A percentile compares a stretch with the other conserved stretches of the same genome.
Evolutionary conservation across 345 rosid species (phyloP).

Genomic region (Nasturtium officinale): DNA sequence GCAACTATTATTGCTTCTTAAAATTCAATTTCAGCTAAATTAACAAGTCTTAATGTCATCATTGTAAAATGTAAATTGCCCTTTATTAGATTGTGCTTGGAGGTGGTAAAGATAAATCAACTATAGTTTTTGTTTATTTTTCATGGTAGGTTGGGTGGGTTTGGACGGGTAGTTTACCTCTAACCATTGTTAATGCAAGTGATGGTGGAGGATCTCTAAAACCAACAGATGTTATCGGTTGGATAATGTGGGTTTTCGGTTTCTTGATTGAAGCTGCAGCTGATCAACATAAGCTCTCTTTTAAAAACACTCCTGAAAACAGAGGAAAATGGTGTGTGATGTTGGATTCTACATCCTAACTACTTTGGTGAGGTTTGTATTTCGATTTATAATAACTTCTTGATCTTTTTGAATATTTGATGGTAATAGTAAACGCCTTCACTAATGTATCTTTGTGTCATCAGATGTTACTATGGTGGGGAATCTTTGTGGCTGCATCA

Average conservation of each 20-base stretch:
- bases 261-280: constrained; percentile 67
- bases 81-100: no score
- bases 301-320: constrained; percentile 78
- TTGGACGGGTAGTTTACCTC: constrained; percentile 90
- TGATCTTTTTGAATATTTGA: not conserved
- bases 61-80: no score
- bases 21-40: no score
- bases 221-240: constrained; percentile 71
- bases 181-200: constrained; percentile 82
- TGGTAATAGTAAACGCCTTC: not conserved
- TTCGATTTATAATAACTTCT: not conserved
- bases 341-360: constrained; percentile 83
- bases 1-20: no score
- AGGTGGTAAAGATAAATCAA: no score
- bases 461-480: constrained; percentile 94
- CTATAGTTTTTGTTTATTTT: not conserved
- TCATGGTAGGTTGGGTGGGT: constrained; percentile 82
- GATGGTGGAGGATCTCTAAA: constrained; percentile 59
- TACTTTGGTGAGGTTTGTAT: constrained; percentile 86
- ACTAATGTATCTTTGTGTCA: constrained; percentile 4
- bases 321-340: constrained; percentile 90
- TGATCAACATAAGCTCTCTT: constrained; percentile 83
- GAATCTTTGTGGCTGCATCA: constrained; percentile 73
- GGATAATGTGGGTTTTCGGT: constrained; percentile 83
- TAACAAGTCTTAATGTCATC: no score